These are phyloP conservation scores for Ustulina deusta DNA, from an alignment of 2,329 filamentous ascomycete species.

Conservation along the genomic window DNA sequence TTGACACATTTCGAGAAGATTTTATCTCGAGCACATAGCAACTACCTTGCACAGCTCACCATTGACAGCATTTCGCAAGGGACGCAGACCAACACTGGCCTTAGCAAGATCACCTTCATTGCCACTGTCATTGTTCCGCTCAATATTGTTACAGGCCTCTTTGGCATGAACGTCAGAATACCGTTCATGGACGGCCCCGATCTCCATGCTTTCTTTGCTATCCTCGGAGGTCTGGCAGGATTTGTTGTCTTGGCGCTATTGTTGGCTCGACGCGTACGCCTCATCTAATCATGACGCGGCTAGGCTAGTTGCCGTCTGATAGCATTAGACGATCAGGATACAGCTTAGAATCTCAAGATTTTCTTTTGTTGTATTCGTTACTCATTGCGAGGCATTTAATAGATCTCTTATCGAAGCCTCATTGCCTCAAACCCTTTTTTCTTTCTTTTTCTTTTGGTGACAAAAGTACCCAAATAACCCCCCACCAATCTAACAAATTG, in stretches of 20 bases:
- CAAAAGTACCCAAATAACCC: background rate
- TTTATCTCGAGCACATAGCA: conserved; percentile 91
- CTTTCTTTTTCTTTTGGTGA: background rate
- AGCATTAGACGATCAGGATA: background rate
- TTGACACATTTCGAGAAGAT: conserved; percentile 97
- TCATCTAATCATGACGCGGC: conserved; percentile 55
- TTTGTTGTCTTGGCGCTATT: conserved; percentile 63
- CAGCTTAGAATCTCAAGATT: background rate
- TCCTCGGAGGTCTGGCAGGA: conserved; percentile 66
- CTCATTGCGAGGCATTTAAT: conserved; percentile 20
- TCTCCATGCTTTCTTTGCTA: conserved; percentile 70
- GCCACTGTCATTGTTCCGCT: conserved; percentile 96
- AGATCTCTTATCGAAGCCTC: conserved; percentile 17
- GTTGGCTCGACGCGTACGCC: conserved; percentile 59
- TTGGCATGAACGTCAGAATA: conserved; percentile 87
- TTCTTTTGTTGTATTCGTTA: conserved; percentile 19
- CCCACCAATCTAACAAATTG: background rate
- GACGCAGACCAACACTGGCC: conserved; percentile 86
- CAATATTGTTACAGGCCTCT: conserved; percentile 88
- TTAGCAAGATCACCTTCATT: conserved; percentile 94
- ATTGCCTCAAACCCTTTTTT: background rate
- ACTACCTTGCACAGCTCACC: conserved; percentile 93
- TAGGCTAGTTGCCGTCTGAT: background rate
- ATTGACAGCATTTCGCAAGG: conserved; percentile 92
- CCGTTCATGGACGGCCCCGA: conserved; percentile 67